These are phyloP conservation scores for Aegilops sharonensis DNA, from an alignment of 176 grass and related monocot genomes.

Conservation along the genomic window DNA sequence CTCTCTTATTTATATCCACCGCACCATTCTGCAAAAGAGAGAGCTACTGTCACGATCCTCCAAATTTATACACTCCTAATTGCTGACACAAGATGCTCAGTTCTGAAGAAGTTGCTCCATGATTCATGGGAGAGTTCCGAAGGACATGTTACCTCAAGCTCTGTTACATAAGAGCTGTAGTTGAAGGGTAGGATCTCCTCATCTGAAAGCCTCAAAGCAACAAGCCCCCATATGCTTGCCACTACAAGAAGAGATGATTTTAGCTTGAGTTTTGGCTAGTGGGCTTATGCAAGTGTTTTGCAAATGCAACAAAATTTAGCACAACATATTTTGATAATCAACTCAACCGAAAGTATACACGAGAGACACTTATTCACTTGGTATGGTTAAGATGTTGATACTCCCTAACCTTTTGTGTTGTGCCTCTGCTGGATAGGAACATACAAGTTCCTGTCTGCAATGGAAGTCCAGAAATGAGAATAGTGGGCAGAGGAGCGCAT, in stretches of 20 bases:
- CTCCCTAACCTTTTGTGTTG: background rate
- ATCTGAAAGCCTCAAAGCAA: constrained; percentile 78
- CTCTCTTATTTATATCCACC: constrained; percentile 33
- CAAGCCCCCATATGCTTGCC: constrained; percentile 85
- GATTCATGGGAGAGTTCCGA: background rate
- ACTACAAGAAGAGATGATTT: constrained; percentile 32
- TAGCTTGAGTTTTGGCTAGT: background rate
- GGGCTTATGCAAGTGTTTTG: background rate
- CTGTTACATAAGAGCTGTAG: constrained; percentile 60
- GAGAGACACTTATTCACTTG: background rate
- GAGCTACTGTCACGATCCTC: constrained; percentile 7
- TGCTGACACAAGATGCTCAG: background rate
- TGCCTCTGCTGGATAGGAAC: background rate
- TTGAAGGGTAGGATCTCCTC: constrained; percentile 92
- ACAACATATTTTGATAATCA: background rate
- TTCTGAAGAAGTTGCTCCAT: constrained; percentile 10
- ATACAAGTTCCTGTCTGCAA: background rate
- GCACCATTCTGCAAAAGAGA: constrained; percentile 42
- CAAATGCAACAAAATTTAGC: background rate
- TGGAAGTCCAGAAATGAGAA: background rate
- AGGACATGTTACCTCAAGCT: constrained; percentile 62
- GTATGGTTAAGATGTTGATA: background rate
- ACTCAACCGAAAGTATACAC: background rate
- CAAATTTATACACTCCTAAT: constrained; percentile 7
- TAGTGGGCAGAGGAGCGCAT: background rate